Evolutionary conservation across 306 rosid genomes (phyloP).

Genomic region (Adenanthera pavonina): DNA sequence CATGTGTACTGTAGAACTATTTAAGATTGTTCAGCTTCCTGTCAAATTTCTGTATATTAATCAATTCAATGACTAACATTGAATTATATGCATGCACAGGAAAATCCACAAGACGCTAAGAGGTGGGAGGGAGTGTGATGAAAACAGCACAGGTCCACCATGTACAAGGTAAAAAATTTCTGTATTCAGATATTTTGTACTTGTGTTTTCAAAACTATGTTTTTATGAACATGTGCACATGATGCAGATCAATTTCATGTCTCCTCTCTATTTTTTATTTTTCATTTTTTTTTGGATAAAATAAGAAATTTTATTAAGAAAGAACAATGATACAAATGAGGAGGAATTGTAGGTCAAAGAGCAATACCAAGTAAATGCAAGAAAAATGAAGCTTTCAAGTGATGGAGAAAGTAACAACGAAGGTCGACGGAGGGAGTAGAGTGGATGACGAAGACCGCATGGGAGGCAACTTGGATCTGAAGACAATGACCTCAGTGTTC

Average conservation of each 20-base stretch:
- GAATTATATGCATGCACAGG: conserved; percentile 31
- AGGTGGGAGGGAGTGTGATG: conserved; percentile 34
- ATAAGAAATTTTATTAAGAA: not conserved
- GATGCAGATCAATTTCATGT: not conserved
- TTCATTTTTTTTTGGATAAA: no score
- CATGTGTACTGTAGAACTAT: not conserved
- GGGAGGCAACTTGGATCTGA: no score
- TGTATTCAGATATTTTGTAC: not conserved
- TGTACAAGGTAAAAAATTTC: conserved; percentile 39
- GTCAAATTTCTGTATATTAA: not conserved
- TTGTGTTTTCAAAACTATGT: not conserved
- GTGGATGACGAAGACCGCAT: no score
- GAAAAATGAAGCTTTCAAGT: no score
- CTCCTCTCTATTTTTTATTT: not conserved
- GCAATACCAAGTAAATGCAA: no score
- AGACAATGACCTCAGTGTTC: no score
- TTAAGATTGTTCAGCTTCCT: not conserved
- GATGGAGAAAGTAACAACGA: no score
- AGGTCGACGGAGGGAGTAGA: no score
- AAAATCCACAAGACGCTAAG: conserved; percentile 21
- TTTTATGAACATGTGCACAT: not conserved
- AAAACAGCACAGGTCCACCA: conserved; percentile 36
- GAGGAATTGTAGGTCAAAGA: no score
- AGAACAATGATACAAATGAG: not conserved
- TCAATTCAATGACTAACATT: not conserved